Conservation (phyloP, 2,329 filamentous ascomycete species). For the Coniochaeta hoffmannii region DNA sequence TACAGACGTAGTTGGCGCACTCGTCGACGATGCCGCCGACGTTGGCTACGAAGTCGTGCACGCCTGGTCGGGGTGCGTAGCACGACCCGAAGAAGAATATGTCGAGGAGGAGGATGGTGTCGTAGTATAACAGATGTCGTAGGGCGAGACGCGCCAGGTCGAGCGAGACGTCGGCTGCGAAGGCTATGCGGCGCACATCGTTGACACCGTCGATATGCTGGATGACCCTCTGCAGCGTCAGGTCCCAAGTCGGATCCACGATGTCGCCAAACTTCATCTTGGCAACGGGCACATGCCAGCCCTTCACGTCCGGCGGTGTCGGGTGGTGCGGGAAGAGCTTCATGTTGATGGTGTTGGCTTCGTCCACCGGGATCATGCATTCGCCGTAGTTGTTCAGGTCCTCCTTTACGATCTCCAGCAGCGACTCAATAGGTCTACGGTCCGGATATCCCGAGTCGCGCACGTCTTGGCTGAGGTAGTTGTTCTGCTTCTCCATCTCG, state of each 20-base stretch:
- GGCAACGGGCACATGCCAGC: slow-evolving; percentile 84
- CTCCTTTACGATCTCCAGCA: slow-evolving; percentile 74
- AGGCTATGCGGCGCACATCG: slow-evolving; percentile 79
- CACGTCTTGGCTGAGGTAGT: slow-evolving; percentile 65
- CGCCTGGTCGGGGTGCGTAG: slow-evolving; percentile 73
- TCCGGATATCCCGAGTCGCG: slow-evolving; percentile 23
- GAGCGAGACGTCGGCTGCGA: slow-evolving; percentile 77
- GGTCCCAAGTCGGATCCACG: slow-evolving; percentile 63
- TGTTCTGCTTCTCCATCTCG: slow-evolving; percentile 85
- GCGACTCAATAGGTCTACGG: slow-evolving; percentile 67
- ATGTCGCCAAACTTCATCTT: slow-evolving; percentile 59
- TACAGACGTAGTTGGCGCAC: slow-evolving; percentile 76
- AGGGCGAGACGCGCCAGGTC: slow-evolving; percentile 80
- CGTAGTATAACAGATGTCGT: slow-evolving; percentile 87
- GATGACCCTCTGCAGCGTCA: slow-evolving; percentile 73
- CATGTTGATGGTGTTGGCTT: slow-evolving; percentile 91
- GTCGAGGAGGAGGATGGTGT: slow-evolving; percentile 82
- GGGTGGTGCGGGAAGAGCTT: slow-evolving; percentile 84
- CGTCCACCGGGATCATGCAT: slow-evolving; percentile 96
- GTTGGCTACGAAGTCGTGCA: slow-evolving; percentile 74
- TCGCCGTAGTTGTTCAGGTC: slow-evolving; percentile 96
- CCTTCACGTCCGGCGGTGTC: slow-evolving; percentile 67
- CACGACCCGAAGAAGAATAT: slow-evolving; percentile 92
- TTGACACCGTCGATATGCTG: slow-evolving; percentile 86
- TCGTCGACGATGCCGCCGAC: slow-evolving; percentile 71